Percentiles rank a stretch among this genome's conserved stretches.
These are phyloP conservation scores for Lecanicillium sp. DNA, from an alignment of 2,329 filamentous ascomycete genomes.

Conservation along the genomic window DNA sequence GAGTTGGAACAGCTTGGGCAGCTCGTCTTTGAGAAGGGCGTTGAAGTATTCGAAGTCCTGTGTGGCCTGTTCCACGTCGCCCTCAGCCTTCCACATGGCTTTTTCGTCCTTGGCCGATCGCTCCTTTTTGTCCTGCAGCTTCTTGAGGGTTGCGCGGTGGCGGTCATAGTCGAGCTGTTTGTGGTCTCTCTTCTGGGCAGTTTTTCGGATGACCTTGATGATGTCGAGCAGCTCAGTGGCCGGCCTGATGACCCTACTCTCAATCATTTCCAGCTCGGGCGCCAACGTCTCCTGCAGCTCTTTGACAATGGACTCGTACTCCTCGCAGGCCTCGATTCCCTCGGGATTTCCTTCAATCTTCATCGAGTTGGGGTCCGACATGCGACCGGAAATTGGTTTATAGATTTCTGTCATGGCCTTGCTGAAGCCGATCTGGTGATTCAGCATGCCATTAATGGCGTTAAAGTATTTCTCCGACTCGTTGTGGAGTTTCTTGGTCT, in stretches of 20 bases:
- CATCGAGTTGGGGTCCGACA: slow-evolving; percentile 85
- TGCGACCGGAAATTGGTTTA: slow-evolving; percentile 92
- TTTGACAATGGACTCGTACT: slow-evolving; percentile 87
- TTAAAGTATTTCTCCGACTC: slow-evolving; percentile 97
- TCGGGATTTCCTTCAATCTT: slow-evolving; percentile 81
- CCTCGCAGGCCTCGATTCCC: slow-evolving; percentile 90
- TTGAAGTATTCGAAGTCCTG: slow-evolving; percentile 99
- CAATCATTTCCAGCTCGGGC: slow-evolving; percentile 97
- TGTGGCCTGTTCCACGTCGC: slow-evolving; percentile 82
- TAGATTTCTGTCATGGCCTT: slow-evolving; percentile 94
- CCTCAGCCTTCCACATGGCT: slow-evolving; percentile 91
- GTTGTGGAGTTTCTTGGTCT: slow-evolving; percentile 95
- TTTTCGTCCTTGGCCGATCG: slow-evolving; percentile 96
- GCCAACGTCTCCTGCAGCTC: slow-evolving; percentile 83
- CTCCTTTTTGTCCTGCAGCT: slow-evolving; percentile 96
- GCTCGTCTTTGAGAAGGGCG: slow-evolving; percentile 89
- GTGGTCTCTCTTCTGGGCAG: slow-evolving; percentile 83
- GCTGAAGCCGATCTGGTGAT: slow-evolving; percentile 96
- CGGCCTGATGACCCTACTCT: slow-evolving; percentile 81
- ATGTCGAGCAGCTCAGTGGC: slow-evolving; percentile 91
- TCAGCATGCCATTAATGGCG: slow-evolving; percentile 96
- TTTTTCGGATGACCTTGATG: slow-evolving; percentile 91
- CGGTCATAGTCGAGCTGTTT: slow-evolving; percentile 97
- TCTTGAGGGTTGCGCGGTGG: slow-evolving; percentile 76
- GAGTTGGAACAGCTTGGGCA: slow-evolving; percentile 83